phyloP scores from a whole-genome alignment of 1,139 yeast genomes.

The Candida glucosophila region DNA sequence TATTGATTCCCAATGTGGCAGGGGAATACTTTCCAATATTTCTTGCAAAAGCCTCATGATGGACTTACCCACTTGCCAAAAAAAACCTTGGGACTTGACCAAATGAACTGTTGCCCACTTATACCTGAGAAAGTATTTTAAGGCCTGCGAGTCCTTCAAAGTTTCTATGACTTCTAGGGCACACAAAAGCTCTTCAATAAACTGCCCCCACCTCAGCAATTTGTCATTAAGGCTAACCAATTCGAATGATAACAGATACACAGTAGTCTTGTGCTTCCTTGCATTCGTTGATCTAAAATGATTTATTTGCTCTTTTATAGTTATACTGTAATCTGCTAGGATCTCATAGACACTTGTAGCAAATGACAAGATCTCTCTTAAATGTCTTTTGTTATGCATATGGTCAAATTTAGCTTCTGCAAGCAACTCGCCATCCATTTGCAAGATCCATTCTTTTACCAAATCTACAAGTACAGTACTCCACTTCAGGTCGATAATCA shows the following conservation, averaged over 20 bases:
- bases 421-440: constrained; percentile 17
- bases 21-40: constrained; percentile 9
- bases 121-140: constrained; percentile 10
- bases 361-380: constrained; percentile 7
- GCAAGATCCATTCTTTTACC: constrained; percentile 27
- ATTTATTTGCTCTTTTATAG: constrained; percentile 19
- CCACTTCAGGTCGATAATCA: constrained; percentile 21
- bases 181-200: constrained; percentile 10
- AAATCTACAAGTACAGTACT: constrained; percentile 12
- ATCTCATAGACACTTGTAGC: constrained; percentile 43
- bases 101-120: constrained; percentile 28
- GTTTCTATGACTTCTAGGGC: constrained; percentile 8
- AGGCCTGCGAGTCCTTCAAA: not conserved
- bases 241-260: constrained; percentile 21
- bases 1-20: constrained; percentile 5
- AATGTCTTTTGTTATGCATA: not conserved
- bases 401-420: constrained; percentile 4
- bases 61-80: no score
- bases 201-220: constrained; percentile 28
- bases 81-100: constrained; percentile 22
- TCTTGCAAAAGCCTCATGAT: constrained; percentile 17
- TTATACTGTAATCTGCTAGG: constrained; percentile 41
- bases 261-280: constrained; percentile 15
- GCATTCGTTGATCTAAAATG: constrained; percentile 8
- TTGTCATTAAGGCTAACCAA: constrained; percentile 30